Conservation (phyloP, 345 rosid species). For the Populus pruinosa region DNA sequence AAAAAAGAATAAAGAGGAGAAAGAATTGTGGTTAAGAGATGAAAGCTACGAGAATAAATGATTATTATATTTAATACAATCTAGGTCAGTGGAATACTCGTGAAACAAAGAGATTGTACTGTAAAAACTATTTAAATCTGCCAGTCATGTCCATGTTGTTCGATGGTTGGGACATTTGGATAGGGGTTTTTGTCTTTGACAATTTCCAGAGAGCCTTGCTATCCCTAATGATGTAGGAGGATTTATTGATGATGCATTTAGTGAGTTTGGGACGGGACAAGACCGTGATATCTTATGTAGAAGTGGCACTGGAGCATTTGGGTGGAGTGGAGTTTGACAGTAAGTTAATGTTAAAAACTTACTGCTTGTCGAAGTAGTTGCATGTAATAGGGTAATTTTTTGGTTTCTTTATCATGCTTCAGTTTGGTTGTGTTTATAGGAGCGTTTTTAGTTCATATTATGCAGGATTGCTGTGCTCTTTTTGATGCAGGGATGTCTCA, state of each 20-base stretch:
- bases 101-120: background rate
- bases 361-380: background rate
- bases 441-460: background rate
- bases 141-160: background rate
- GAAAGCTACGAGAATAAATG: background rate
- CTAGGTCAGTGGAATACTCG: background rate
- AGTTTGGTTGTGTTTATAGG: background rate
- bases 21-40: background rate
- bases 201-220: background rate
- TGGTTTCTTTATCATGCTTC: background rate
- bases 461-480: background rate
- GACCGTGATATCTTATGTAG: background rate
- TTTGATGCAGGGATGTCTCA: background rate
- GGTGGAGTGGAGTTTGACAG: background rate
- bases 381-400: background rate
- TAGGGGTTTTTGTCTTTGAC: background rate
- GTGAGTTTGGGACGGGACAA: background rate
- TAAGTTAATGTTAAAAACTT: background rate
- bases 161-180: background rate
- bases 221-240: background rate
- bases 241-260: background rate
- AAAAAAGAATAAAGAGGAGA: background rate
- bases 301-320: background rate
- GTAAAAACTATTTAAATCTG: background rate
- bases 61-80: background rate